phyloP scores from a whole-genome alignment of 2,329 filamentous ascomycete species.

The Botrytis aclada region DNA sequence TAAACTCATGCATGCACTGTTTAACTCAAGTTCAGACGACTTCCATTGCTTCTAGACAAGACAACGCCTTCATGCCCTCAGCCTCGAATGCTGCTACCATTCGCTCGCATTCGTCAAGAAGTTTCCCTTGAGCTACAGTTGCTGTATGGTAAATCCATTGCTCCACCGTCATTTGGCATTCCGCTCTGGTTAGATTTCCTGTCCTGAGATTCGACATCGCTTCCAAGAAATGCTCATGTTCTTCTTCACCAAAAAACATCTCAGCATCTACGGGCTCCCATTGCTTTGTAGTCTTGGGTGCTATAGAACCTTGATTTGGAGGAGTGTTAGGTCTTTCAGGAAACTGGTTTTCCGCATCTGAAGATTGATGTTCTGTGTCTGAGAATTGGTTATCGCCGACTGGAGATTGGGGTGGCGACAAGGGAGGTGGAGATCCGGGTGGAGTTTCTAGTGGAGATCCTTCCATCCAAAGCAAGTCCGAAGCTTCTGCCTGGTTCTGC shows the following conservation, averaged over 20 bases:
- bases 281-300: conserved; percentile 52
- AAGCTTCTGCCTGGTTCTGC: not conserved
- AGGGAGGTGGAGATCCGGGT: conserved; percentile 29
- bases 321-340: conserved; percentile 39
- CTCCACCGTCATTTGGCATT: conserved; percentile 89
- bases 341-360: conserved; percentile 76
- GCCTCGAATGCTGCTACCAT: conserved; percentile 80
- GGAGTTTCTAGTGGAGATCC: conserved; percentile 1
- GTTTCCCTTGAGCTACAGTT: conserved; percentile 70
- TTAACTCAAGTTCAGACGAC: not conserved
- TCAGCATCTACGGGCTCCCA: conserved; percentile 81
- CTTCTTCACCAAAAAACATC: conserved; percentile 52
- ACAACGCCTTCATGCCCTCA: conserved; percentile 76
- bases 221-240: conserved; percentile 34
- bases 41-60: conserved; percentile 57
- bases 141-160: conserved; percentile 89
- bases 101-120: conserved; percentile 77
- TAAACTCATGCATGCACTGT: not conserved
- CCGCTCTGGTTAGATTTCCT: conserved; percentile 64
- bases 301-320: conserved; percentile 56
- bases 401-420: conserved; percentile 43
- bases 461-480: conserved; percentile 12
- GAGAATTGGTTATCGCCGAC: conserved; percentile 56
- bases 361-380: conserved; percentile 70
- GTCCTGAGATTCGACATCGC: conserved; percentile 51